Percentiles rank a stretch among this genome's conserved stretches.
Evolutionary conservation across 768 basidiomycete species (phyloP).

Genomic region (Cystobasidium tubakii): DNA sequence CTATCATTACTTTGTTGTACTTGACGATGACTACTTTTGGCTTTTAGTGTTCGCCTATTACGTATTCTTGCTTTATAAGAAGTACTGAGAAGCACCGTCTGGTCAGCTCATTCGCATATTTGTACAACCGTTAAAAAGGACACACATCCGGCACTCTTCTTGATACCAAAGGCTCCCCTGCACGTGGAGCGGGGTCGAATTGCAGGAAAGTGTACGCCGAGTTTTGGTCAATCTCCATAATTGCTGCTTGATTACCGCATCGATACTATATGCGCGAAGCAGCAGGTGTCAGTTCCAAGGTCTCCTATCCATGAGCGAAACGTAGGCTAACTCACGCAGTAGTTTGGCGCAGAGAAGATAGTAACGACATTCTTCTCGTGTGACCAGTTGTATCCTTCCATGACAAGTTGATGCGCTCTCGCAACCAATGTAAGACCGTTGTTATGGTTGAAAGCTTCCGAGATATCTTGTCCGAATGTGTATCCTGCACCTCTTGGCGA

Average conservation of each 20-base stretch:
- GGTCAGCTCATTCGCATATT: too few species aligned
- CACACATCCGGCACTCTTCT: conserved; percentile 47
- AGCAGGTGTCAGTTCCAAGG: neutral
- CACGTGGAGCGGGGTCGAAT: conserved; percentile 98
- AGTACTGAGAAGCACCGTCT: conserved; percentile 27
- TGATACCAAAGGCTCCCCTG: conserved; percentile 95
- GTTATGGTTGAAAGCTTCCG: conserved; percentile 98
- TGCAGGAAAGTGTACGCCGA: conserved; percentile 64
- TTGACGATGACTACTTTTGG: too few species aligned
- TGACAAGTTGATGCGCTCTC: conserved; percentile 59
- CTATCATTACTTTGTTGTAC: too few species aligned
- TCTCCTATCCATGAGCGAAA: neutral
- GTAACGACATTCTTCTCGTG: conserved; percentile 99
- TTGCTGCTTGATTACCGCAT: conserved; percentile 98
- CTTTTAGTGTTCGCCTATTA: too few species aligned
- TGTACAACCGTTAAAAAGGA: too few species aligned
- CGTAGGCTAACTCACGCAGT: conserved; percentile 56
- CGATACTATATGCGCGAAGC: conserved; percentile 57
- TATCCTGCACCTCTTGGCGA: conserved; percentile 98
- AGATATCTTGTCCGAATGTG: conserved; percentile 98
- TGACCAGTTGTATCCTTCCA: conserved; percentile 97
- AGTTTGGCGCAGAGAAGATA: conserved; percentile 99
- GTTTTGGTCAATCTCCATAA: conserved; percentile 90
- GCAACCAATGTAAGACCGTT: conserved; percentile 91
- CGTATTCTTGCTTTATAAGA: neutral